phyloP scores from a whole-genome alignment of 1,284 basidiomycete species.

The Vanrija pseudolonga region DNA sequence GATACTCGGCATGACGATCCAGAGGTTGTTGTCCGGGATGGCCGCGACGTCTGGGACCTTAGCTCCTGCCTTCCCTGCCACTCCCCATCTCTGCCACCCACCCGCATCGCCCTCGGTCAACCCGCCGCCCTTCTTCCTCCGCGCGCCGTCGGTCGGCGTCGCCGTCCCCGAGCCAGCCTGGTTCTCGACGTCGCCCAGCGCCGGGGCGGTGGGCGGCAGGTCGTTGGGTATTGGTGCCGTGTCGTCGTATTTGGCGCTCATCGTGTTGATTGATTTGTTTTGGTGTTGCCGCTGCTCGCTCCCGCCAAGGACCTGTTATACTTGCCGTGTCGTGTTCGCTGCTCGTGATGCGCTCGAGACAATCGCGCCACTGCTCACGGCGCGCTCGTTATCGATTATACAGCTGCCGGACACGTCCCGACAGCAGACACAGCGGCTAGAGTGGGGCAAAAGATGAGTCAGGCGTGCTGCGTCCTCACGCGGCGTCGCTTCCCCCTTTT shows the following conservation, averaged over 20 bases:
- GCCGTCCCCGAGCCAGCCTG: background rate
- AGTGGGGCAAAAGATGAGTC: too few species aligned
- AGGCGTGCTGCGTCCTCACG: too few species aligned
- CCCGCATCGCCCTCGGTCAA: slow-evolving; percentile 15
- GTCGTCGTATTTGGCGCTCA: background rate
- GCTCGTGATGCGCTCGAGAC: too few species aligned
- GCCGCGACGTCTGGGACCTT: slow-evolving; percentile 24
- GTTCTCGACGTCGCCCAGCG: slow-evolving; percentile 19
- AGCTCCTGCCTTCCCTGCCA: too few species aligned
- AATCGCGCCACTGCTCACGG: too few species aligned
- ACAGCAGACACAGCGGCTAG: too few species aligned
- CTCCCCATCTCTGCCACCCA: slow-evolving; percentile 3
- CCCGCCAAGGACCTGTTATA: too few species aligned
- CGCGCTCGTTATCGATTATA: too few species aligned
- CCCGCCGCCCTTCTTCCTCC: slow-evolving; percentile 11
- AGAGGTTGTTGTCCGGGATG: slow-evolving; percentile 32
- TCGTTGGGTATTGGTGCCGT: slow-evolving; percentile 14
- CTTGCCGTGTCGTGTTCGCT: background rate
- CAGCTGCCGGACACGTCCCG: too few species aligned
- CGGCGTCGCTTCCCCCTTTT: too few species aligned
- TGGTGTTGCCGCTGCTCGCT: background rate
- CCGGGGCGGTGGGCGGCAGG: slow-evolving; percentile 8
- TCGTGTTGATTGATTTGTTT: background rate
- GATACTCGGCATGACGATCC: slow-evolving; percentile 37
- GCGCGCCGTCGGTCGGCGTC: background rate